These are phyloP conservation scores for Globisporangium mamillatum DNA, from an alignment of 352 stramenopile species.

Conservation along the genomic window DNA sequence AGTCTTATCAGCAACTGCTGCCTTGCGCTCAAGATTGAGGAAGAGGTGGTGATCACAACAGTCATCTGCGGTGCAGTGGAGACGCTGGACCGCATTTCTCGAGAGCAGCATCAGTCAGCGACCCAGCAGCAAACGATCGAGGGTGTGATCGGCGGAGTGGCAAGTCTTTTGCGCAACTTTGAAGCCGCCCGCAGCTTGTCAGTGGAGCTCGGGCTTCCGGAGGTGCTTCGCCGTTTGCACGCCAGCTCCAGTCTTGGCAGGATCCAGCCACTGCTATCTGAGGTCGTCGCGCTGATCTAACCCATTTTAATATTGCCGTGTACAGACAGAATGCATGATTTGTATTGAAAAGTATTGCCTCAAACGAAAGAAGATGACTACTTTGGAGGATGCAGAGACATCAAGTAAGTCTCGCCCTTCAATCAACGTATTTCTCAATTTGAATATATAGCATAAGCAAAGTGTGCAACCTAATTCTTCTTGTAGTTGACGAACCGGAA, in stretches of 20 bases:
- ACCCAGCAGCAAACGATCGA: constrained; percentile 51
- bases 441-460: not conserved
- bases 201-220: constrained; percentile 57
- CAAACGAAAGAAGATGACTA: too few species aligned
- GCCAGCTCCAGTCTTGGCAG: constrained; percentile 29
- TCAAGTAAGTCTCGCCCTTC: not conserved
- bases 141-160: constrained; percentile 60
- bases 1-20: constrained; percentile 74
- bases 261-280: constrained; percentile 55
- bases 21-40: constrained; percentile 55
- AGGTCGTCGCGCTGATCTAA: constrained; percentile 66
- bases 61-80: constrained; percentile 70
- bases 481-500: constrained; percentile 11
- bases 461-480: not conserved
- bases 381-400: too few species aligned
- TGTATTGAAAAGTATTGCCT: too few species aligned
- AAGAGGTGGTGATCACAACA: constrained; percentile 69
- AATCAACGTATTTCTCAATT: not conserved
- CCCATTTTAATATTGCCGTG: not conserved
- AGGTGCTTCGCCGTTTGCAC: constrained; percentile 60
- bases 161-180: constrained; percentile 62
- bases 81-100: constrained; percentile 58
- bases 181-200: constrained; percentile 54
- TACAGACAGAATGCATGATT: not conserved
- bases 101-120: constrained; percentile 26